Evolutionary conservation across 2,329 filamentous ascomycete genomes (phyloP).

Genomic region (Chlorencoelia australis): DNA sequence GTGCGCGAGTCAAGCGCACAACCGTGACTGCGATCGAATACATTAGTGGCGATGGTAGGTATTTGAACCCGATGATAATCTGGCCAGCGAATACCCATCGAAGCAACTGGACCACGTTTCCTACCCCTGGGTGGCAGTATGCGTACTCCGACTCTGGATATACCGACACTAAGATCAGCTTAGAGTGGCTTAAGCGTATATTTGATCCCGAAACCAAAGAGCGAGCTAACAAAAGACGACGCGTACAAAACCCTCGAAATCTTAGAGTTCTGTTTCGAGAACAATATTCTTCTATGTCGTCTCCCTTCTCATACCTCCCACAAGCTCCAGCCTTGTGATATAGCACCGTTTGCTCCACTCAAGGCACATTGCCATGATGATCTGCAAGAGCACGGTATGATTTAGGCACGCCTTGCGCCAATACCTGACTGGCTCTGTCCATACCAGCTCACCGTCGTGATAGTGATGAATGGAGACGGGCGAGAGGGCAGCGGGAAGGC

Average conservation of each 20-base stretch:
- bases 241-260: slow-evolving; percentile 27
- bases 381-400: slow-evolving; percentile 14
- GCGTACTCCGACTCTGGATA: background rate
- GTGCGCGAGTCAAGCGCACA: background rate
- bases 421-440: slow-evolving; percentile 13
- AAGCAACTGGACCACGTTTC: background rate
- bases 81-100: background rate
- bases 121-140: background rate
- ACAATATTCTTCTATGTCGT: slow-evolving; percentile 28
- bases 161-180: background rate
- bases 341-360: slow-evolving; percentile 15
- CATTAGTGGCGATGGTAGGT: background rate
- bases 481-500: too few species aligned
- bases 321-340: slow-evolving; percentile 19
- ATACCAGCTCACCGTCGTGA: slow-evolving; percentile 4
- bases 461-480: too few species aligned
- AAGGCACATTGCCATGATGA: slow-evolving; percentile 19
- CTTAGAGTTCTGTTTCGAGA: slow-evolving; percentile 22
- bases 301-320: slow-evolving; percentile 18
- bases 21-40: background rate
- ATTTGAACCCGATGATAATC: background rate
- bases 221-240: background rate
- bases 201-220: background rate
- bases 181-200: slow-evolving; percentile 11
- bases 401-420: slow-evolving; percentile 12